Evolutionary conservation across 768 basidiomycete species (phyloP), one percentile per base, ranked within the genome.

Genomic region (Kwoniella dejecticola): DNA sequence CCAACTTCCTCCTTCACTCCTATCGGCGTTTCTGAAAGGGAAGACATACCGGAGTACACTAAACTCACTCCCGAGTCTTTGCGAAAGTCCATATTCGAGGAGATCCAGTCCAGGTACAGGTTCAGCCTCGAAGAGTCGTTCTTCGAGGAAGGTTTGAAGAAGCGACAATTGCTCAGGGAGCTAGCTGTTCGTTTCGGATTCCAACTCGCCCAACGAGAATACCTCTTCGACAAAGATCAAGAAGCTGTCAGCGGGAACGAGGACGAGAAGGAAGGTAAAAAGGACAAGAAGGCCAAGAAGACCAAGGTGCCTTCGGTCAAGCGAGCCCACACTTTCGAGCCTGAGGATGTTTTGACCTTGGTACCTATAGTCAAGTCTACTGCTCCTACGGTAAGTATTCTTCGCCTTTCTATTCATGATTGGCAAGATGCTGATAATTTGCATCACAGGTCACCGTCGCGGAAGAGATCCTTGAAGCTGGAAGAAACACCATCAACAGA

Each of bases 381-480:
- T 8, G 71, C 70, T 38, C 77, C 79, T 53, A 69, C 75, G 31
- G 81, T 81, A 24, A 63, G 76, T 69, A 13, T 19, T 27, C 27
- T 59, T 23, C 33, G 23, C 23, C 46, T 27, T 24, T 11, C 29
- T 29, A 52, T 4, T n/a, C 40, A 30, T 33, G 46, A 17, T 23
- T 33, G 21, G 19, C 31, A 21, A 24, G 10, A 12, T 41, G 46
- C 36, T 36, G 13, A 23, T 46, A 13, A 29, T 48, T 48, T 6
- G 10, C 7, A 13, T 27, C 26, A 21, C 66, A 79, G 76, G 75
- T 76, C 45, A 31, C 72, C 8, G 72, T 80, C 17, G 78, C 80
- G 29, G 81, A 81, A 55, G 80, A 82, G 54, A 71, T 78, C 23
- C 78, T 82, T 52, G 72, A 78, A 36, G 76, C 75, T 47, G 81